A percentile compares a stretch with the other conserved stretches of the same genome.
phyloP scores from a whole-genome alignment of 2,329 filamentous ascomycete genomes.

The Didymella pomorum region DNA sequence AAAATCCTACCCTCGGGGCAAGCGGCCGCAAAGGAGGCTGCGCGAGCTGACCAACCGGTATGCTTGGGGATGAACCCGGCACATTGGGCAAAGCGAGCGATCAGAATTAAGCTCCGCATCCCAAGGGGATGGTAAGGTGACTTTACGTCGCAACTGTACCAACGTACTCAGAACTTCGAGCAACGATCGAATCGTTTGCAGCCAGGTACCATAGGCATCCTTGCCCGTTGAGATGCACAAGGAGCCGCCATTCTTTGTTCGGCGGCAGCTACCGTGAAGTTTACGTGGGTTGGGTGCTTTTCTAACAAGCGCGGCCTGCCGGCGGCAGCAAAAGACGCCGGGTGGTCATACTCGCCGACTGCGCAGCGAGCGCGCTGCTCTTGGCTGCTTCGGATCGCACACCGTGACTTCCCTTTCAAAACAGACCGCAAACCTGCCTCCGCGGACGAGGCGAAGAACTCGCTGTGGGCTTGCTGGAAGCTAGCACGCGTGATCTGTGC shows the following conservation, averaged over 20 bases:
- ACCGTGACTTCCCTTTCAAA: background rate
- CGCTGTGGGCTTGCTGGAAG: background rate
- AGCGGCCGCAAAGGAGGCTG: background rate
- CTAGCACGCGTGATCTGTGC: background rate
- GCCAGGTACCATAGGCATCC: background rate
- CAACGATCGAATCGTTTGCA: constrained; percentile 1
- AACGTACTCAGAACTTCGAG: background rate
- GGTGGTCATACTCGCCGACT: background rate
- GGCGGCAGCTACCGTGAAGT: background rate
- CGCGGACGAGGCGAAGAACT: background rate
- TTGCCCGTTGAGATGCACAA: background rate
- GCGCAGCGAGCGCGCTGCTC: background rate
- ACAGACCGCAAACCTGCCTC: background rate
- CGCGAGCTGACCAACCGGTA: background rate
- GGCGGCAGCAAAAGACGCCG: background rate
- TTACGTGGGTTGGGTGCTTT: background rate
- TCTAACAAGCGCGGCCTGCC: background rate
- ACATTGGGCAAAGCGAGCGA: constrained; percentile 16
- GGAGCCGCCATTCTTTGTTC: background rate
- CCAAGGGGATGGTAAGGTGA: constrained; percentile 10
- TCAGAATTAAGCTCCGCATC: constrained; percentile 9
- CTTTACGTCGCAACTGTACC: no score
- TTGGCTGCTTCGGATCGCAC: background rate
- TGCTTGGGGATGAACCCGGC: constrained; percentile 11
- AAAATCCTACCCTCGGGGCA: background rate